Evolutionary conservation across 148 eudicot species (phyloP).

Genomic region (Drosera capensis): DNA sequence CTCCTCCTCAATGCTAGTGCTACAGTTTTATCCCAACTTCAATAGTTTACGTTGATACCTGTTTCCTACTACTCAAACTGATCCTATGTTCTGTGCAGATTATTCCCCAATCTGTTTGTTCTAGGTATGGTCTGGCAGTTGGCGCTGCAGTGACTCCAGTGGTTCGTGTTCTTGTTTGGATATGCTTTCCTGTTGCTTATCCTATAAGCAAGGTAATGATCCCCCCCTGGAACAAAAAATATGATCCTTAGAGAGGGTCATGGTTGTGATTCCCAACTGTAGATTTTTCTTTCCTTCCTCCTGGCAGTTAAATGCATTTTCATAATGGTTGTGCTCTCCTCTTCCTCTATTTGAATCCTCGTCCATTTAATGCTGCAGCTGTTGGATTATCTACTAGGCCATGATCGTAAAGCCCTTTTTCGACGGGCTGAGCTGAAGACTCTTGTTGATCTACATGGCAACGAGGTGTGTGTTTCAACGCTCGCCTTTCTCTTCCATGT

Average conservation of each 20-base stretch:
- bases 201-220: slow-evolving; percentile 60
- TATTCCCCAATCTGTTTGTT: slow-evolving; percentile 41
- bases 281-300: no score
- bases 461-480: slow-evolving; percentile 18
- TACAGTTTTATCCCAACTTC: not conserved
- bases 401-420: slow-evolving; percentile 31
- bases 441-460: slow-evolving; percentile 44
- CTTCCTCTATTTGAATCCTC: no score
- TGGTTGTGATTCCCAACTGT: not conserved
- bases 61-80: not conserved
- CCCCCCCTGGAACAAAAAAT: not conserved
- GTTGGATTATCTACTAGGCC: slow-evolving; percentile 38
- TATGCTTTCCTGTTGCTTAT: slow-evolving; percentile 50
- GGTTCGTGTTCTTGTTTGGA: slow-evolving; percentile 44
- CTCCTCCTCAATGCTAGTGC: not conserved
- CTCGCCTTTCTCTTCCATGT: not conserved
- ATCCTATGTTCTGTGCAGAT: slow-evolving; percentile 18
- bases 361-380: slow-evolving; percentile 16
- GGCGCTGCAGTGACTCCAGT: slow-evolving; percentile 46
- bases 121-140: slow-evolving; percentile 37
- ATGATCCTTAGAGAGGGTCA: not conserved
- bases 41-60: not conserved
- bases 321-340: no score
- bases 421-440: slow-evolving; percentile 53
- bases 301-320: no score